phyloP scores from a whole-genome alignment of 305 asterid species.

The Rubia tinctorum region DNA sequence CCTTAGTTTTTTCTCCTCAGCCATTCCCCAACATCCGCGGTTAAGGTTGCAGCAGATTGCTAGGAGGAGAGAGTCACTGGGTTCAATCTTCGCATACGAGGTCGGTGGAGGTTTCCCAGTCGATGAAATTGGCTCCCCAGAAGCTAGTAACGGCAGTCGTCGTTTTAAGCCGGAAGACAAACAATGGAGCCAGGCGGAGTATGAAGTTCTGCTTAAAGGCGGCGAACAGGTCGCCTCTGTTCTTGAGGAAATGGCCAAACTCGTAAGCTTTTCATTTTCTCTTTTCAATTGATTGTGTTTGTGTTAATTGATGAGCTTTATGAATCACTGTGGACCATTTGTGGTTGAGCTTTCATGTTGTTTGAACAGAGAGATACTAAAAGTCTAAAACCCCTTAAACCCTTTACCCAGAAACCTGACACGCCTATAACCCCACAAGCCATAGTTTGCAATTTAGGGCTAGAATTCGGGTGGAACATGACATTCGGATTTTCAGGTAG shows the following conservation, averaged over 20 bases:
- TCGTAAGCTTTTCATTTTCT: constrained; percentile 41
- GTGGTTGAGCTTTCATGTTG: background rate
- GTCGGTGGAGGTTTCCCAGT: constrained; percentile 40
- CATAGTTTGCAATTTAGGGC: no score
- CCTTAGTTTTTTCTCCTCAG: background rate
- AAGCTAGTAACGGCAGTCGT: constrained; percentile 10
- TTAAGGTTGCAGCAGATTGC: constrained; percentile 15
- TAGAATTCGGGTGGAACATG: background rate
- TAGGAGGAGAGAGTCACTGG: constrained; percentile 20
- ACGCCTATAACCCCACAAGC: no score
- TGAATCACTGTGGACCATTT: no score
- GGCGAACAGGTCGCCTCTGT: constrained; percentile 94
- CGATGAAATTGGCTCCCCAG: constrained; percentile 34
- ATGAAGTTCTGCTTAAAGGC: constrained; percentile 64
- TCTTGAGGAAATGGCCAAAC: constrained; percentile 84
- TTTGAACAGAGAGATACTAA: background rate
- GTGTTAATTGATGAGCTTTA: background rate
- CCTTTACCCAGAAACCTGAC: background rate
- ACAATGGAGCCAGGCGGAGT: constrained; percentile 50
- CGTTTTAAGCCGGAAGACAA: constrained; percentile 19
- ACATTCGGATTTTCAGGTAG: background rate
- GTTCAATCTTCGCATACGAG: constrained; percentile 30
- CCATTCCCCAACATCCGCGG: background rate
- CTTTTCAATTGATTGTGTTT: background rate
- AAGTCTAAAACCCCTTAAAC: constrained; percentile 6